These are phyloP conservation scores for Aphanoascus verrucosus DNA, from an alignment of 2,329 filamentous ascomycete species.

Conservation along the genomic window DNA sequence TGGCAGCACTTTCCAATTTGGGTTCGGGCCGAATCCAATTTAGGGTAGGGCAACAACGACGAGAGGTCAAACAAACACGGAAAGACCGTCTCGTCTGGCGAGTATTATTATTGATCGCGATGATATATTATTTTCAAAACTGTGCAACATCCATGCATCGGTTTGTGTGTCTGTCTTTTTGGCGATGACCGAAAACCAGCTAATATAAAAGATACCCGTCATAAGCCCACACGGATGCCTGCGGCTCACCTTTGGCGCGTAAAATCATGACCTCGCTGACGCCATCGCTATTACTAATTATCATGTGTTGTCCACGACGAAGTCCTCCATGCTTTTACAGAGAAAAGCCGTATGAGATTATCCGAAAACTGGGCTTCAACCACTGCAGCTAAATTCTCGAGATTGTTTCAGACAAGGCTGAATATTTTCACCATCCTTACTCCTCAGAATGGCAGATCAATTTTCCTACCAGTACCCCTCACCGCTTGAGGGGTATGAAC, in stretches of 20 bases:
- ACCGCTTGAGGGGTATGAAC: constrained; percentile 44
- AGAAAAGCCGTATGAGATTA: too few relatives aligned
- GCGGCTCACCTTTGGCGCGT: not conserved
- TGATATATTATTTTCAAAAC: too few relatives aligned
- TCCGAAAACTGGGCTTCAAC: not conserved
- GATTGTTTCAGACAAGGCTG: not conserved
- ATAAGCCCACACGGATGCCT: not conserved
- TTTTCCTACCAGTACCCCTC: constrained; percentile 46
- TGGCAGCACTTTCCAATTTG: not conserved
- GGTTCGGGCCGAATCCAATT: constrained; percentile 6
- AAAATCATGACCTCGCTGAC: not conserved
- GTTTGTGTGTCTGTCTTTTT: too few relatives aligned
- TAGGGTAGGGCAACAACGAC: not conserved
- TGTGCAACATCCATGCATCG: too few relatives aligned
- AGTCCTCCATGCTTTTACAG: too few relatives aligned
- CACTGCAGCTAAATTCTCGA: not conserved
- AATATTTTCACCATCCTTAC: not conserved
- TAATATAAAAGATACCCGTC: not conserved
- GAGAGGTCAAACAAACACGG: not conserved
- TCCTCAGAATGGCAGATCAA: constrained; percentile 38
- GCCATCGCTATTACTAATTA: not conserved
- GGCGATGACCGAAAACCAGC: not conserved
- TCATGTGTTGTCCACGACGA: not conserved
- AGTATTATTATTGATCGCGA: too few relatives aligned
- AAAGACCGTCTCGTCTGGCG: too few relatives aligned